Percentiles rank a stretch among this genome's conserved stretches.
Conservation (phyloP, 768 basidiomycete genomes). For the Gelatoporia subvermispora region DNA sequence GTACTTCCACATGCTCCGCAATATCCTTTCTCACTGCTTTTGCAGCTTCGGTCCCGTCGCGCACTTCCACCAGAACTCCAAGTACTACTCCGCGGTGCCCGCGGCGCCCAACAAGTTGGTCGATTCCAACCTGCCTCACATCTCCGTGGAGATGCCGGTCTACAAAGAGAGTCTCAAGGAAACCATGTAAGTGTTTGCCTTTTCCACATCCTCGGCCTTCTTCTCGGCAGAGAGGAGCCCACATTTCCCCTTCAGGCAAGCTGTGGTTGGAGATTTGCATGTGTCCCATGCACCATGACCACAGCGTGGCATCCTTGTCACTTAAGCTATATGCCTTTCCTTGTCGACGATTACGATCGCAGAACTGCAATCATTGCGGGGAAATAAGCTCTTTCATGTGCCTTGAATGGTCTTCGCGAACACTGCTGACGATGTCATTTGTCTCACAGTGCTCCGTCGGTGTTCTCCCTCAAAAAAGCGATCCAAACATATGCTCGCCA, state of each 20-base stretch:
- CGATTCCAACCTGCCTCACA: constrained; percentile 63
- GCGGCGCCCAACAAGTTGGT: constrained; percentile 60
- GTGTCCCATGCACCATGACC: too few species aligned
- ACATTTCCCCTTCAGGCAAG: too few species aligned
- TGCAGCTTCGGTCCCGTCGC: constrained; percentile 74
- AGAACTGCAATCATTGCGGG: too few species aligned
- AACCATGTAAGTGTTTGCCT: constrained; percentile 59
- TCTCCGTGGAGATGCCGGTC: constrained; percentile 80
- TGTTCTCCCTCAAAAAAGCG: constrained; percentile 75
- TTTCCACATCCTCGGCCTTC: not conserved
- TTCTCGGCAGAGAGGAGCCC: too few species aligned
- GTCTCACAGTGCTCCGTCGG: constrained; percentile 57
- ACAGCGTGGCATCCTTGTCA: too few species aligned
- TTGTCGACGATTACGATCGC: too few species aligned
- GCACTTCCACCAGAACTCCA: constrained; percentile 81
- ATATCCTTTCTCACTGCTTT: constrained; percentile 1
- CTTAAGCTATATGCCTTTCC: too few species aligned
- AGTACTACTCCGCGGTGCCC: constrained; percentile 70
- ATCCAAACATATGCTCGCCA: constrained; percentile 91
- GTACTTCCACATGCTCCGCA: constrained; percentile 17
- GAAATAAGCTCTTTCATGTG: too few species aligned
- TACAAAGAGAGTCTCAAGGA: constrained; percentile 83
- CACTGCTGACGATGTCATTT: too few species aligned
- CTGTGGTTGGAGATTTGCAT: too few species aligned
- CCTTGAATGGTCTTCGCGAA: too few species aligned